Base-by-base conservation (phyloP, 1,284 basidiomycete genomes). In the Neonothopanus nambi region DNA sequence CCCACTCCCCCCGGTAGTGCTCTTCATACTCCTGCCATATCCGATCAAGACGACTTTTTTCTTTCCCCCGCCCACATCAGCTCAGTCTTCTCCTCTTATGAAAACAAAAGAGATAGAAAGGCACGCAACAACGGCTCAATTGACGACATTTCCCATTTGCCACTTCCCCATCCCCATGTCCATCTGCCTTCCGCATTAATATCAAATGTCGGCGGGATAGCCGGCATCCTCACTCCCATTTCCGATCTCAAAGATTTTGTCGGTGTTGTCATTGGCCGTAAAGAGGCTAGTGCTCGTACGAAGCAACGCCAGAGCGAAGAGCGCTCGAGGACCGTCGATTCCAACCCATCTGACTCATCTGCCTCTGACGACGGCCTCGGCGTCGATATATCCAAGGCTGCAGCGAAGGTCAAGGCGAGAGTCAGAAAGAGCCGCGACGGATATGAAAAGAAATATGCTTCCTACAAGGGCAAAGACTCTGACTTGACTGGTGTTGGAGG, bases 241-340 rank as follows among this genome's bases (percentile, higher is more conserved):
- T 63, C 71, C 6, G 82, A 87, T 58, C 56, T 80, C 45, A 67
- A 62, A 24, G 59, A 55, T 13, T 70, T 79, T 54, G 66, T 74
- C 20, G 55, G 57, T 18, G 48, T 61, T n/a, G 52, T 71, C 2
- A 58, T 64, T 46, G 64, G 65, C 2, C 37, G 30, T 13, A 33
- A 33, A 33, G 49, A 21, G 57, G 61, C 15, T 53, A 59, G 45
- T 54, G 61, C 28, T 56, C 65, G 55, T 57, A 50, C 17, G 50
- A 62, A 53, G 51, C 55, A 48, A 43, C 60, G 13, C 58, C 60
- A n/a, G 54, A 58, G 45, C 56, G 61, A 35, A 58, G 66, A 55
- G 58, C 49, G 26, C 47, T 33, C 38, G 18, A 39, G 48, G 18
- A 39, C 26, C 13, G 37, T 39, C 11, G 33, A 24, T 39, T 37